Conservation (phyloP, 495 filamentous ascomycete genomes). For the Neurospora tetraspora region DNA sequence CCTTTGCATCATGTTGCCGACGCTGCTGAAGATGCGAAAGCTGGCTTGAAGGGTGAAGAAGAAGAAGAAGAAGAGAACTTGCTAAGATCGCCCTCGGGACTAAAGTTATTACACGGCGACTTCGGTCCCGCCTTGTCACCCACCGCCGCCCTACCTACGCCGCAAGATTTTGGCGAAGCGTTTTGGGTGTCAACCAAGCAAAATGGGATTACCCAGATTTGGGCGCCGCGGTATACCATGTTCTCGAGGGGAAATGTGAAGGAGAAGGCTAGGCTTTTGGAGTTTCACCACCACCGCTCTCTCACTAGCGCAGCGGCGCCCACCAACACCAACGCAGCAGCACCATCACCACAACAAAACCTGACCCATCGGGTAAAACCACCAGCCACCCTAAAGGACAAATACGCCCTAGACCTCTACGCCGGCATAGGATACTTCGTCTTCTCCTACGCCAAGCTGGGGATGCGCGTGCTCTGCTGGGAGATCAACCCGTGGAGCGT, state of each 20-base stretch:
- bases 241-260: slow-evolving; percentile 79
- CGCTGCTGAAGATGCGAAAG: background rate
- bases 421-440: slow-evolving; percentile 90
- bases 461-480: slow-evolving; percentile 71
- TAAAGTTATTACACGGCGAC: slow-evolving; percentile 54
- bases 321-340: background rate
- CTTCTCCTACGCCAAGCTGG: slow-evolving; percentile 66
- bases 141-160: slow-evolving; percentile 1
- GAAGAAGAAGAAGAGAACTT: slow-evolving; percentile 41
- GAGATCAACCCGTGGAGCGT: slow-evolving; percentile 85
- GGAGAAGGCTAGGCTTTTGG: slow-evolving; percentile 72
- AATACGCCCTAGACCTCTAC: slow-evolving; percentile 69
- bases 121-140: slow-evolving; percentile 42
- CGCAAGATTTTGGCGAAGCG: slow-evolving; percentile 45
- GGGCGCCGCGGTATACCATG: slow-evolving; percentile 86
- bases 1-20: slow-evolving; percentile 28
- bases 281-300: slow-evolving; percentile 21
- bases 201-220: slow-evolving; percentile 72
- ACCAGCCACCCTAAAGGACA: background rate
- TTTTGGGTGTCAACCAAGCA: slow-evolving; percentile 72
- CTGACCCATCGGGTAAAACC: background rate
- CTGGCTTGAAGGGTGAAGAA: background rate
- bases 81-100: slow-evolving; percentile 52
- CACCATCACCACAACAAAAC: background rate
- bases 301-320: background rate